Percentiles rank a stretch among this genome's conserved stretches.
Conservation (phyloP, 2,329 filamentous ascomycete genomes). For the Fusarium sublunatum region DNA sequence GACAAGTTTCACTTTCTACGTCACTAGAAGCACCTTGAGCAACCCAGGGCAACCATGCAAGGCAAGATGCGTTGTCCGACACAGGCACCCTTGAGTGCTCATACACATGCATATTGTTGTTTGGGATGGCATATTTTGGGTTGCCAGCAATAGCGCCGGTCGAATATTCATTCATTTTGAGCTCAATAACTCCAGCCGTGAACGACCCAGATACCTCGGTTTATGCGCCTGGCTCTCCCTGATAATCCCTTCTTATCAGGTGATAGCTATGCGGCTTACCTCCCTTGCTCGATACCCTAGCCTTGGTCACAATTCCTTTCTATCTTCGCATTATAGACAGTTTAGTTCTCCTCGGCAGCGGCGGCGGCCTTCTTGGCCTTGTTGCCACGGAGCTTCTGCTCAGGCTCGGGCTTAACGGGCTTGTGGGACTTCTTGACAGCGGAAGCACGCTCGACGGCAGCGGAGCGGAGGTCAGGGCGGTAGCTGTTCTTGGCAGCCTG, state of each 20-base stretch:
- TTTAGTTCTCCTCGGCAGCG: constrained; percentile 54
- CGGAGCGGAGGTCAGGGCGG: constrained; percentile 80
- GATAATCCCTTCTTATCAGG: constrained; percentile 39
- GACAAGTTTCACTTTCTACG: not conserved
- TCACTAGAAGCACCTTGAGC: not conserved
- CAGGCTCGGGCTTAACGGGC: constrained; percentile 78
- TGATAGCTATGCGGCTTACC: constrained; percentile 38
- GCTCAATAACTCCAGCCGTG: constrained; percentile 47
- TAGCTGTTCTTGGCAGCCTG: constrained; percentile 86
- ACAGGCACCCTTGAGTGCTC: not conserved
- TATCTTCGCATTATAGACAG: constrained; percentile 27
- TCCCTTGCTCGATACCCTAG: constrained; percentile 36
- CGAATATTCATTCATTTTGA: constrained; percentile 48
- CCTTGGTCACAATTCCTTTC: constrained; percentile 35
- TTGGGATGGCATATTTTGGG: constrained; percentile 19
- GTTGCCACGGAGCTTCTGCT: constrained; percentile 80
- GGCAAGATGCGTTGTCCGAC: not conserved
- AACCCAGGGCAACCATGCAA: not conserved
- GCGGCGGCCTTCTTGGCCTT: constrained; percentile 80
- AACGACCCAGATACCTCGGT: constrained; percentile 45
- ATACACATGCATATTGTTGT: constrained; percentile 6
- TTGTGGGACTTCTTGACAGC: constrained; percentile 85
- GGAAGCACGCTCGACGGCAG: constrained; percentile 86
- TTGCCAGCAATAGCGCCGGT: constrained; percentile 38
- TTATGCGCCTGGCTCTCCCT: constrained; percentile 40